Conservation (phyloP, 2,329 filamentous ascomycete species). For the Nothomitra cinnamomea region DNA sequence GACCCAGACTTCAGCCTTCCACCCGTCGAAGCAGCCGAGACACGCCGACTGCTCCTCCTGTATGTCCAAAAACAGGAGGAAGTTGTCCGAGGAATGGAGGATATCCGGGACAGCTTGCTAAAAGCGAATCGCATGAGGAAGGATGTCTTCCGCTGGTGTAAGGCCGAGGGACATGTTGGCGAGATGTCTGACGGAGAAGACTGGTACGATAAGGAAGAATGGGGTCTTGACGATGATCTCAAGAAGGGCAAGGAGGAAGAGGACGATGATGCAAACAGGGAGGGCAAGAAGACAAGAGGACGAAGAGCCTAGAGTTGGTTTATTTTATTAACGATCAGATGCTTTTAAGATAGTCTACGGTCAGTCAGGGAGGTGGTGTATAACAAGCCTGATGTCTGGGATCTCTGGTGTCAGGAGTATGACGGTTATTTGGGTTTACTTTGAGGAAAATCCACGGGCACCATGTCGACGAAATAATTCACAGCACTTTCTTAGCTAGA, state of each 20-base stretch:
- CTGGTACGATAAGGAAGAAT: conserved; percentile 73
- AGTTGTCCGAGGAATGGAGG: conserved; percentile 52
- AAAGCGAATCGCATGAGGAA: conserved; percentile 55
- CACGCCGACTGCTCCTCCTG: conserved; percentile 52
- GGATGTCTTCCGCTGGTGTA: conserved; percentile 56
- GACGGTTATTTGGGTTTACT: neutral
- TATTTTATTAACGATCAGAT: too few species aligned
- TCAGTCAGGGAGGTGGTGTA: too few species aligned
- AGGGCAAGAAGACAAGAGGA: conserved; percentile 5
- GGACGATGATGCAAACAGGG: conserved; percentile 46
- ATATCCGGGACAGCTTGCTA: conserved; percentile 53
- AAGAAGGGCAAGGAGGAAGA: conserved; percentile 73
- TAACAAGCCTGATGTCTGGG: too few species aligned
- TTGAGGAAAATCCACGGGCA: neutral
- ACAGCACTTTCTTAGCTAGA: too few species aligned
- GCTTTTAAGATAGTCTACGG: too few species aligned
- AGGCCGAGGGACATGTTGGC: conserved; percentile 58
- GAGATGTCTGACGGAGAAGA: conserved; percentile 82
- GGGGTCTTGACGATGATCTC: conserved; percentile 55
- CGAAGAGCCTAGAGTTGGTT: conserved; percentile 1
- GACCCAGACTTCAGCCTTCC: conserved; percentile 59
- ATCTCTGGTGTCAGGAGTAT: neutral
- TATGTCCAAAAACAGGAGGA: conserved; percentile 82
- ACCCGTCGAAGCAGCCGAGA: conserved; percentile 58
- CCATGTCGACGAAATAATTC: neutral